Percentiles rank a stretch among this genome's conserved stretches.
These are phyloP conservation scores for Penicillium brasilianum DNA, from an alignment of 2,329 filamentous ascomycete species.

Conservation along the genomic window DNA sequence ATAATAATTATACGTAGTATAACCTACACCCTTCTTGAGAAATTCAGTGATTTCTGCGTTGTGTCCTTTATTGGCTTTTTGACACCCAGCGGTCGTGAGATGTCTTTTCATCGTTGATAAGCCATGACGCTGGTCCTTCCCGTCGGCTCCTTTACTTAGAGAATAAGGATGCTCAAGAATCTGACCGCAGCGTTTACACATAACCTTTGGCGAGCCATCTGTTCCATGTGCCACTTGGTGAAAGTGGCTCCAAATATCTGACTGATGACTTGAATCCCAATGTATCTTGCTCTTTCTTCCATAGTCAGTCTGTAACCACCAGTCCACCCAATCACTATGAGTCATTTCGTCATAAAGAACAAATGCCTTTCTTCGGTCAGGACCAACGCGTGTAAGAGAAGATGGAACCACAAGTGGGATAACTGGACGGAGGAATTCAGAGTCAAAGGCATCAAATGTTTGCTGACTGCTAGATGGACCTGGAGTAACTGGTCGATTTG, in stretches of 20 bases:
- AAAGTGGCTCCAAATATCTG: constrained; percentile 3
- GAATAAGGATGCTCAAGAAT: constrained; percentile 8
- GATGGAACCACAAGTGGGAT: neutral
- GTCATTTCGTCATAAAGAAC: too few relatives aligned
- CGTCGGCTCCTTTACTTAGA: neutral
- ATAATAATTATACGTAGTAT: neutral
- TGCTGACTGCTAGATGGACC: neutral
- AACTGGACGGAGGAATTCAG: neutral
- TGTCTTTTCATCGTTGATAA: neutral
- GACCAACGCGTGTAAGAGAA: neutral
- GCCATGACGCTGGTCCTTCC: neutral
- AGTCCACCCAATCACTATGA: too few relatives aligned
- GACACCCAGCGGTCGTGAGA: neutral
- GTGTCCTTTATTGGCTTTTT: too few relatives aligned
- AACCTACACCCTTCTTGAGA: too few relatives aligned
- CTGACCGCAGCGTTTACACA: constrained; percentile 3
- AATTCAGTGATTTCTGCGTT: too few relatives aligned
- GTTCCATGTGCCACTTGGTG: neutral
- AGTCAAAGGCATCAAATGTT: neutral
- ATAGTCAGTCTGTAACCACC: too few relatives aligned
- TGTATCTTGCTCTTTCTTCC: constrained; percentile 11
- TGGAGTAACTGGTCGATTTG: neutral
- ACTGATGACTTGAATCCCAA: constrained; percentile 7
- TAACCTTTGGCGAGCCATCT: constrained; percentile 9
- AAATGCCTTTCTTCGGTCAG: neutral